Percentiles rank a stretch among this genome's conserved stretches.
Evolutionary conservation across 2,329 filamentous ascomycete species (phyloP).

Genomic region (Sporothrix pseudoabietina): DNA sequence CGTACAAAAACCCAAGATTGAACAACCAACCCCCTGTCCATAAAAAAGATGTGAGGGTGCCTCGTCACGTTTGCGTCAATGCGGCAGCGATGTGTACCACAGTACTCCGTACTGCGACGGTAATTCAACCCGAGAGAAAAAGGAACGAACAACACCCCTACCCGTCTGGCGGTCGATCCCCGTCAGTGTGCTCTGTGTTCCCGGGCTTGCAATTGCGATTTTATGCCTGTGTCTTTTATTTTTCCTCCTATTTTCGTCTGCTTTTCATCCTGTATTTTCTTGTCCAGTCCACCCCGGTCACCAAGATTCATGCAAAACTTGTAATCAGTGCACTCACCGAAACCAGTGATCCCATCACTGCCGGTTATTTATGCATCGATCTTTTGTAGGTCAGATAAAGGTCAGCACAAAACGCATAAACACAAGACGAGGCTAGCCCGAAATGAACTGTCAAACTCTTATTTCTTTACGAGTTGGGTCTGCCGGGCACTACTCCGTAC

Average conservation of each 20-base stretch:
- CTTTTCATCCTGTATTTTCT: neutral
- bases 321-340: no score
- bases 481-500: neutral
- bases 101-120: neutral
- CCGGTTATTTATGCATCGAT: constrained; percentile 1
- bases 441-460: neutral
- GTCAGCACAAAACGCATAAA: neutral
- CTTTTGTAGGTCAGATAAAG: neutral
- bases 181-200: neutral
- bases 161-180: neutral
- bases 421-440: neutral
- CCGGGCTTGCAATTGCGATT: no score
- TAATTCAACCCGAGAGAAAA: neutral
- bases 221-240: neutral
- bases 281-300: neutral
- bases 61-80: neutral
- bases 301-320: neutral
- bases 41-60: neutral
- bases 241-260: neutral
- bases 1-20: neutral
- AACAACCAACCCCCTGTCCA: neutral
- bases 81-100: neutral
- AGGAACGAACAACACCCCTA: neutral
- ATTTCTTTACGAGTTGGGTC: neutral
- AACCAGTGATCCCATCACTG: neutral